A percentile compares a stretch with the other conserved stretches of the same genome.
phyloP scores from a whole-genome alignment of 768 basidiomycete genomes.

The Amanita pseudoporphyria region DNA sequence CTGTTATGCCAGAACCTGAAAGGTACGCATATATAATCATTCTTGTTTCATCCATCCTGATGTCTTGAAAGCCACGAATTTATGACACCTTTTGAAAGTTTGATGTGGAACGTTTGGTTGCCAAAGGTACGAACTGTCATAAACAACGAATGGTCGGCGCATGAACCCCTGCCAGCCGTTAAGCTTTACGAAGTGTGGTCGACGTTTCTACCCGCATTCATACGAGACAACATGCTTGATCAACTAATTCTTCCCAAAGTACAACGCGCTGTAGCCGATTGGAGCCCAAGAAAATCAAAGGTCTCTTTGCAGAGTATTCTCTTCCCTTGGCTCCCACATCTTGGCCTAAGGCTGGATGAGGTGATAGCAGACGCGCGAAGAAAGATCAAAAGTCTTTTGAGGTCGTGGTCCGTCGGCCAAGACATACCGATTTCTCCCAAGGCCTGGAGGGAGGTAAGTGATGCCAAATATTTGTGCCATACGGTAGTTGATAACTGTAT shows the following conservation, averaged over 20 bases:
- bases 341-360: slow-evolving; percentile 75
- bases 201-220: slow-evolving; percentile 78
- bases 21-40: not conserved
- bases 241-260: slow-evolving; percentile 95
- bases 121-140: slow-evolving; percentile 89
- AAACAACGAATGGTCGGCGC: slow-evolving; percentile 91
- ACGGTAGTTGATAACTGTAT: not conserved
- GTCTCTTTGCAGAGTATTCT: slow-evolving; percentile 70
- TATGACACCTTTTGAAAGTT: slow-evolving; percentile 94
- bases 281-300: slow-evolving; percentile 55
- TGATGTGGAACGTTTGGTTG: slow-evolving; percentile 93
- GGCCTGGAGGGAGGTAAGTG: slow-evolving; percentile 73
- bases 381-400: slow-evolving; percentile 72
- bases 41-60: not conserved
- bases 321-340: slow-evolving; percentile 92
- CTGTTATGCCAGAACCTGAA: slow-evolving; percentile 7
- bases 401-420: slow-evolving; percentile 66
- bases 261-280: slow-evolving; percentile 71
- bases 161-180: slow-evolving; percentile 64
- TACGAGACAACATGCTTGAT: slow-evolving; percentile 91
- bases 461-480: not conserved
- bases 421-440: slow-evolving; percentile 65
- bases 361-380: slow-evolving; percentile 82
- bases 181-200: slow-evolving; percentile 86
- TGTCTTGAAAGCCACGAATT: slow-evolving; percentile 34